Conservation (phyloP, 1,284 basidiomycete genomes). For the Ceratobasidium sp. region DNA sequence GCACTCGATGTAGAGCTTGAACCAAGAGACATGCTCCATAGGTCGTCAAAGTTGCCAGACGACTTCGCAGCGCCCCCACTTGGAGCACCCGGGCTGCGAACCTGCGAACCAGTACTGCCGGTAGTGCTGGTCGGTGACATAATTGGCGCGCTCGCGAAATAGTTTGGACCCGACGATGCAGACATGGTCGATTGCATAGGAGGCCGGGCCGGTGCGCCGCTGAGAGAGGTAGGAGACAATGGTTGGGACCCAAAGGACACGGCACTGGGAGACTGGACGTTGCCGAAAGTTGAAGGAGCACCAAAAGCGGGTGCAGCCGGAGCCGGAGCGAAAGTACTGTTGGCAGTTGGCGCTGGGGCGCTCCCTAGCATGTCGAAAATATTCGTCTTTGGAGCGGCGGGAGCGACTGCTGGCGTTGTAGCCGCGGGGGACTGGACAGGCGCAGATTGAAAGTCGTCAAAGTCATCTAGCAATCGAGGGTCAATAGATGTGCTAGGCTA, state of each 20-base stretch:
- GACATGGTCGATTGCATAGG: constrained; percentile 40
- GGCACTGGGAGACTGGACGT: constrained; percentile 26
- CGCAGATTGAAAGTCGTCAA: constrained; percentile 91
- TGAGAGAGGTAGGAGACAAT: constrained; percentile 26
- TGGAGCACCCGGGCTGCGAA: constrained; percentile 44
- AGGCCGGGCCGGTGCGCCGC: constrained; percentile 32
- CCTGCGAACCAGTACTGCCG: constrained; percentile 46
- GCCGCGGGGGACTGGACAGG: constrained; percentile 62
- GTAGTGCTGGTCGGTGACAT: constrained; percentile 46
- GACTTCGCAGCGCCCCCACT: constrained; percentile 53
- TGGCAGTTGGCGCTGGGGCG: constrained; percentile 50
- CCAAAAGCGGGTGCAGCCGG: constrained; percentile 33
- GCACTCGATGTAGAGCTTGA: constrained; percentile 55
- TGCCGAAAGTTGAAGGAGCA: constrained; percentile 29
- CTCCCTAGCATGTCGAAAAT: constrained; percentile 67
- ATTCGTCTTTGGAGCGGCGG: constrained; percentile 55
- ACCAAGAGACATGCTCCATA: constrained; percentile 90
- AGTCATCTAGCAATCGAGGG: constrained; percentile 72
- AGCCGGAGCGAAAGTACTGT: constrained; percentile 23
- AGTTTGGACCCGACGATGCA: constrained; percentile 35
- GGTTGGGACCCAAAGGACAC: constrained; percentile 46
- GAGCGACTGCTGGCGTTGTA: constrained; percentile 56
- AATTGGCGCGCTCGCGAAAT: constrained; percentile 43
- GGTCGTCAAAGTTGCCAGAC: constrained; percentile 81
- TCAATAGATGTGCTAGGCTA: not conserved